Evolutionary conservation across 208 protist genomes (phyloP), one percentile per base, ranked within the genome.

Genomic region (Trypanosoma avium): DNA sequence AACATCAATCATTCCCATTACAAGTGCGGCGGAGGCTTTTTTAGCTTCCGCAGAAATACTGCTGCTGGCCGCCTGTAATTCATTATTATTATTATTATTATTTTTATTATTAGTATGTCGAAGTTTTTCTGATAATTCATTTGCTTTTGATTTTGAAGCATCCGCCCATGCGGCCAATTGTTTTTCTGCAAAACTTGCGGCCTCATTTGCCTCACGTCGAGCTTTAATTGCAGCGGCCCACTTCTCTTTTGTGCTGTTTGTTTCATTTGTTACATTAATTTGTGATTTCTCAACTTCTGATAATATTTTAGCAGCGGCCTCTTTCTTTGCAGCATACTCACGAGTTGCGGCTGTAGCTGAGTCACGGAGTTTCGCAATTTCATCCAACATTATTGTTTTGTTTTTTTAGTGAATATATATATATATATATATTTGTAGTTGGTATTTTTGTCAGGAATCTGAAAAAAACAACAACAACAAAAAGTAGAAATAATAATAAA

Each of bases 401-500:
- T n/a, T n/a, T n/a, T n/a, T n/a, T n/a, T n/a, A n/a, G n/a, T n/a
- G n/a, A n/a, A n/a, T n/a, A n/a, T n/a, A n/a, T n/a, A 38, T 56
- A 17, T 24, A 22, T 54, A 21, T 17, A 21, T 50, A 2, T 73
- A 32, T 8, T 12, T 53, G 0, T 42, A 17, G 12, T 46, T 46
- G 9, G 33, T 47, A 19, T 19, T 19, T 47, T 21, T 40, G 26
- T 57, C n/a, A n/a, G n/a, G n/a, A n/a, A 27, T 57, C 29, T 19
- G 2, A 52, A 42, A 47, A 32, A 42, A 21, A 36, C n/a, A n/a
- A n/a, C n/a, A n/a, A n/a, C n/a, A n/a, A n/a, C n/a, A n/a, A n/a
- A n/a, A n/a, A n/a, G n/a, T n/a, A n/a, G n/a, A 36, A 40, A 64
- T 65, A 54, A 57, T 36, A 47, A 55, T 15, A 56, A 61, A 47